Evolutionary conservation across 495 filamentous ascomycete genomes (phyloP).

Genomic region (Terfezia claveryi): DNA sequence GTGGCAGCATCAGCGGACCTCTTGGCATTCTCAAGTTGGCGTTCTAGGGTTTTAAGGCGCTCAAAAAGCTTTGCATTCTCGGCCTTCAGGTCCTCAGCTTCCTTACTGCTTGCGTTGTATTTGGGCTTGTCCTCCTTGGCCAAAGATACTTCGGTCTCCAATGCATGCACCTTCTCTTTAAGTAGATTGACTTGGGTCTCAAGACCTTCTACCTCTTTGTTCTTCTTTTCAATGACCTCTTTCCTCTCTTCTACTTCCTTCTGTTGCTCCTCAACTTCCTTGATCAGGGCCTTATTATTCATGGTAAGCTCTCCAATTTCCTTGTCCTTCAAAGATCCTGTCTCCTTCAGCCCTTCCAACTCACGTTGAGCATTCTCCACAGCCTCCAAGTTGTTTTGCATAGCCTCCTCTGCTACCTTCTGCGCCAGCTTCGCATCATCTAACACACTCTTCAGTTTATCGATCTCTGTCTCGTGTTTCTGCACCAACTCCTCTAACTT

Average conservation of each 20-base stretch:
- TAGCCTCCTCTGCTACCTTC: conserved; percentile 31
- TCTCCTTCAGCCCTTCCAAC: conserved; percentile 18
- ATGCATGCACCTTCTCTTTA: conserved; percentile 14
- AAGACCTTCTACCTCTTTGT: conserved; percentile 15
- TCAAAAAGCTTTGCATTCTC: conserved; percentile 30
- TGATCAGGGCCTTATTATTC: conserved; percentile 2
- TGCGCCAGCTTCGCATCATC: conserved; percentile 29
- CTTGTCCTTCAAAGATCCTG: conserved; percentile 11
- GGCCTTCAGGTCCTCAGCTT: conserved; percentile 24
- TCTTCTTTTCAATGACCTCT: conserved; percentile 17
- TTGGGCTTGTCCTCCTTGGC: conserved; percentile 6
- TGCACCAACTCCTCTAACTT: conserved; percentile 39
- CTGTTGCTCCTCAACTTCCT: neutral
- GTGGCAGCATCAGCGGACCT: neutral
- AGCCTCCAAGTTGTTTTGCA: conserved; percentile 27
- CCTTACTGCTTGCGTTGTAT: conserved; percentile 10
- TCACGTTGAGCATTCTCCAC: conserved; percentile 23
- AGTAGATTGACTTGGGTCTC: conserved; percentile 19
- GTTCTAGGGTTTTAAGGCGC: conserved; percentile 28
- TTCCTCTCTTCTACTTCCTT: conserved; percentile 11
- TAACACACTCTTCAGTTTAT: conserved; percentile 37
- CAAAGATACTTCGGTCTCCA: conserved; percentile 2
- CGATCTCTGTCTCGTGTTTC: conserved; percentile 41
- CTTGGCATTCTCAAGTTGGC: conserved; percentile 1
- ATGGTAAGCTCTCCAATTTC: conserved; percentile 22